phyloP scores from a whole-genome alignment of 2,329 filamentous ascomycete genomes.

The Aspergillus fructus region DNA sequence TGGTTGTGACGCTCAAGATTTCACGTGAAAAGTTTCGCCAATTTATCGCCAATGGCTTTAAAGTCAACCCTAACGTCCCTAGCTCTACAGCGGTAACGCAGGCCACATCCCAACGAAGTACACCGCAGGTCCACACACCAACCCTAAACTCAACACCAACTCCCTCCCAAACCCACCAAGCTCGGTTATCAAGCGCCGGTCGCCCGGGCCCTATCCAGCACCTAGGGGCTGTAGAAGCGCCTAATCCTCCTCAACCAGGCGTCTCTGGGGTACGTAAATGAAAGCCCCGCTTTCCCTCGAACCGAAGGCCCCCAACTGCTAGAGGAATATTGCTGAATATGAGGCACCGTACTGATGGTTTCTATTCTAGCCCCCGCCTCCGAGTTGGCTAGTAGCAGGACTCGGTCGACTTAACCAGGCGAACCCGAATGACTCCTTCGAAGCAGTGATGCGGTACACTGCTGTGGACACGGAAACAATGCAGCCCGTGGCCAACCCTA shows the following conservation, averaged over 20 bases:
- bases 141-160: slow-evolving; percentile 54
- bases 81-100: slow-evolving; percentile 46
- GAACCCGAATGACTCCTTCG: slow-evolving; percentile 81
- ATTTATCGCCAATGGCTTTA: slow-evolving; percentile 53
- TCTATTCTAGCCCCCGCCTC: slow-evolving; percentile 68
- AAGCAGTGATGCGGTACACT: slow-evolving; percentile 87
- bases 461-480: slow-evolving; percentile 73
- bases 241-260: slow-evolving; percentile 42
- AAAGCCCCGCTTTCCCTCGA: slow-evolving; percentile 18
- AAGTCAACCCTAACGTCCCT: slow-evolving; percentile 33
- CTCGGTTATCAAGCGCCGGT: slow-evolving; percentile 23
- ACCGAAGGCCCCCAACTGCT: slow-evolving; percentile 9
- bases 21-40: slow-evolving; percentile 69
- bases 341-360: slow-evolving; percentile 11
- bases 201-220: slow-evolving; percentile 35
- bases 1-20: slow-evolving; percentile 75
- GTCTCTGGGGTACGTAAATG: slow-evolving; percentile 45
- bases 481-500: slow-evolving; percentile 57
- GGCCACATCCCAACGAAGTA: slow-evolving; percentile 44
- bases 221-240: slow-evolving; percentile 47
- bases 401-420: slow-evolving; percentile 67
- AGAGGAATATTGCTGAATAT: background rate
- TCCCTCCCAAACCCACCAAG: slow-evolving; percentile 33
- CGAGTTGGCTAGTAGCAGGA: slow-evolving; percentile 77
- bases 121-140: slow-evolving; percentile 52